A percentile compares a stretch with the other conserved stretches of the same genome.
phyloP scores from a whole-genome alignment of 441 rosid genomes.

The Adansonia madagascariensis region DNA sequence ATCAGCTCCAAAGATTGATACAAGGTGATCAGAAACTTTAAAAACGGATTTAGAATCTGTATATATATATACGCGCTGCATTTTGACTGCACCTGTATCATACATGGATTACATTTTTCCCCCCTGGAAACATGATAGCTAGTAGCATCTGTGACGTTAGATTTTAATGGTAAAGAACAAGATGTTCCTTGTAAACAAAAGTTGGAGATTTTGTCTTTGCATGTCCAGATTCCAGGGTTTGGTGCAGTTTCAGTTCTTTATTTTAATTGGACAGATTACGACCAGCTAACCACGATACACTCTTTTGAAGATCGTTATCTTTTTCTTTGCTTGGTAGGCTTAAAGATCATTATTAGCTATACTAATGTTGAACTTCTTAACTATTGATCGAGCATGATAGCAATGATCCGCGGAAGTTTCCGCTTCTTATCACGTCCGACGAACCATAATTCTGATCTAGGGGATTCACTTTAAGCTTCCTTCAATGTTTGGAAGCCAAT shows the following conservation, averaged over 20 bases:
- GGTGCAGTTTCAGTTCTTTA: not conserved
- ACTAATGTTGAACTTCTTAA: not conserved
- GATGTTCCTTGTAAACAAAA: not conserved
- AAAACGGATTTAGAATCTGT: not conserved
- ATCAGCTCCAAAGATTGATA: conserved; percentile 28
- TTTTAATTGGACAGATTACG: not conserved
- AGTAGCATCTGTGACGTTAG: not conserved
- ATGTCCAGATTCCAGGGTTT: not conserved
- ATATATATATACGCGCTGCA: not conserved
- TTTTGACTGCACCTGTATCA: not conserved
- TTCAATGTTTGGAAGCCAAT: not conserved
- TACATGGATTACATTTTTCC: not conserved
- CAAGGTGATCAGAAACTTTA: conserved; percentile 3
- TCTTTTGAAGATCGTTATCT: not conserved
- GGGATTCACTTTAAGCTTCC: not conserved
- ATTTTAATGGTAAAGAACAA: conserved; percentile 1
- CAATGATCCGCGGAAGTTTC: not conserved
- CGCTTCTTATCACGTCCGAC: not conserved
- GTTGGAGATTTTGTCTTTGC: not conserved
- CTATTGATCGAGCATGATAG: not conserved
- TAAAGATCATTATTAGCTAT: not conserved
- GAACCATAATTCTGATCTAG: not conserved
- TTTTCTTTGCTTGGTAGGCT: not conserved
- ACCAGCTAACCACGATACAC: not conserved
- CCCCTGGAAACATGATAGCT: not conserved